Base-by-base conservation (phyloP, 1,284 basidiomycete genomes). In the Anthracocystis setariae region DNA sequence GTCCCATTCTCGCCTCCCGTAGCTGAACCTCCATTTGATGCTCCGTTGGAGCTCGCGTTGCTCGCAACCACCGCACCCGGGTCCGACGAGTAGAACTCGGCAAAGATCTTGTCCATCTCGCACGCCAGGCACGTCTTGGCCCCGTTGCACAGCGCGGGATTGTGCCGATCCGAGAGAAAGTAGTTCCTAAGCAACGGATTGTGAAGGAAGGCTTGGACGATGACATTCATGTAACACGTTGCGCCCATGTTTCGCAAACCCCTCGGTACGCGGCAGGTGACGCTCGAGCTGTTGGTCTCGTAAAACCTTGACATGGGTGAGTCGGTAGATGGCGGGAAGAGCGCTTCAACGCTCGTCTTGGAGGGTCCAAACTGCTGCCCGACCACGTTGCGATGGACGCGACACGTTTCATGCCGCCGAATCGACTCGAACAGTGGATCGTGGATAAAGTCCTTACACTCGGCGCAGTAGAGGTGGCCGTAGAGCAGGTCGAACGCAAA, bases 201-300 rank as follows among this genome's bases (percentile, higher is more conserved):
- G 84, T 94, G 92, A 13, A 93, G 85, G 77, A 98, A 90, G n/a
- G 89, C 89, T 83, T 98, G 95, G 7, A 98, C 87, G 45, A 98
- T 89, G 49, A 92, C 92, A 67, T 93, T 95, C 80, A 98, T 86
- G 84, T 94, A 98, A 80, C 94, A 98, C 0, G 94, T 98, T 76
- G 95, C 92, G 5, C 93, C 92, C 8, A 97, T 89, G 81, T 97
- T 97, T 44, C 96, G 86, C 3, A 97, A 86, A 0, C 94, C 94
- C 56, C 93, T 88, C 10, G 92, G 89, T 54, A 89, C 92, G 92
- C 71, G 38, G 46, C 48, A 52, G 24, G 62, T 37, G 23, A 52
- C 46, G 33, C 52, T 25, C 48, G 42, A 46, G 21, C 75, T 25
- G 54, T 43, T 64, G 24, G 59, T 62, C 32, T 65, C 38, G 40